phyloP scores from a whole-genome alignment of 2,329 filamentous ascomycete genomes.

The Epichloe uncinata region DNA sequence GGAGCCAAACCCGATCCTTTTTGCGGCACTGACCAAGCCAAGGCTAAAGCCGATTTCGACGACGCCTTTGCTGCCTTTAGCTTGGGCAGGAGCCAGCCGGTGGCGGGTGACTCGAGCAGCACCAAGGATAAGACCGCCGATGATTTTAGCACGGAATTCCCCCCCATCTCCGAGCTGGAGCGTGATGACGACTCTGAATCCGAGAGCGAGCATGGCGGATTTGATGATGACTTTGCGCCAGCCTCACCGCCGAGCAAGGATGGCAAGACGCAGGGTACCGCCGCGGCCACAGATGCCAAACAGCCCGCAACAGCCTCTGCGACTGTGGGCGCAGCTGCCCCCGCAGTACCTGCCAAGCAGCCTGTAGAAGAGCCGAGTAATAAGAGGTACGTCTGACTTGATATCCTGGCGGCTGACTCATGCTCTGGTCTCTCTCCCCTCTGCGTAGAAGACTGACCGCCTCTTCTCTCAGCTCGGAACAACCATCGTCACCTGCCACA shows the following conservation, averaged over 20 bases:
- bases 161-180: slow-evolving; percentile 79
- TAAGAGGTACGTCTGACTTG: slow-evolving; percentile 13
- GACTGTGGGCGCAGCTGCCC: not conserved
- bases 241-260: slow-evolving; percentile 33
- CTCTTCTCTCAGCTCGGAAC: slow-evolving; percentile 12
- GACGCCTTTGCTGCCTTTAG: slow-evolving; percentile 69
- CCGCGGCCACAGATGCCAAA: not conserved
- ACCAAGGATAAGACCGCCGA: slow-evolving; percentile 29
- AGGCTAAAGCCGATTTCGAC: slow-evolving; percentile 72
- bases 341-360: slow-evolving; percentile 15
- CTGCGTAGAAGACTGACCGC: not conserved
- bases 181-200: slow-evolving; percentile 75
- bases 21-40: slow-evolving; percentile 36
- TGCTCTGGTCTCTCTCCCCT: too few relatives aligned
- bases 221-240: slow-evolving; percentile 85
- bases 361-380: slow-evolving; percentile 11
- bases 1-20: slow-evolving; percentile 33
- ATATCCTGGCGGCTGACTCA: not conserved
- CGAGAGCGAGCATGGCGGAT: slow-evolving; percentile 66
- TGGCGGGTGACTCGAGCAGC: slow-evolving; percentile 25
- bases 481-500: slow-evolving; percentile 19
- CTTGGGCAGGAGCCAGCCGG: slow-evolving; percentile 33
- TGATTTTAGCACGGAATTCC: slow-evolving; percentile 67
- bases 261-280: slow-evolving; percentile 8
- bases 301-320: slow-evolving; percentile 1